Percentiles rank a stretch among this genome's conserved stretches.
phyloP scores from a whole-genome alignment of 1,284 basidiomycete genomes.

The Erythrobasidium hasegawianum region DNA sequence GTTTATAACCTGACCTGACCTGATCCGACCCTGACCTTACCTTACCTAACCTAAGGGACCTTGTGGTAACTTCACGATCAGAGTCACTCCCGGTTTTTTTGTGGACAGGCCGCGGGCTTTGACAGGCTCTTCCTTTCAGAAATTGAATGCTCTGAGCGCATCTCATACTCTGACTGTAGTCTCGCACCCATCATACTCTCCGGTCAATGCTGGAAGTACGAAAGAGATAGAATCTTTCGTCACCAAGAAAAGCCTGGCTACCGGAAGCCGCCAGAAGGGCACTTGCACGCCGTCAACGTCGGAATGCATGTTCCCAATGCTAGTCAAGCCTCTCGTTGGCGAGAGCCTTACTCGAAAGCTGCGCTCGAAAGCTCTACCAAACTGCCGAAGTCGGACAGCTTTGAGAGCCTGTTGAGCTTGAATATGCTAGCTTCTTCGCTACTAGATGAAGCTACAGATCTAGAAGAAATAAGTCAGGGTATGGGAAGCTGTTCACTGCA shows the following conservation, averaged over 20 bases:
- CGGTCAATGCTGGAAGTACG: background rate
- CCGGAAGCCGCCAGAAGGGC: background rate
- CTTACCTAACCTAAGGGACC: no score
- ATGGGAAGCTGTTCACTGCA: background rate
- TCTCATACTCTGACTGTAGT: background rate
- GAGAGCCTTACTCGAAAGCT: background rate
- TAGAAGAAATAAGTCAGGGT: background rate
- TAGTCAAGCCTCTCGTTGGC: background rate
- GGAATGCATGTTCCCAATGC: background rate
- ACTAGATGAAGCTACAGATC: conserved; percentile 15
- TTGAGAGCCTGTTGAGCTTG: conserved; percentile 28
- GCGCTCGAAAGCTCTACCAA: background rate
- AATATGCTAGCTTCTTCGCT: conserved; percentile 22
- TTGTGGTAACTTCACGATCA: no score
- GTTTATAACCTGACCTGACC: no score
- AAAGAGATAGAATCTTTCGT: background rate
- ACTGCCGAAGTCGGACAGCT: conserved; percentile 11
- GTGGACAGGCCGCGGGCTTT: background rate
- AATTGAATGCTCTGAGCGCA: background rate
- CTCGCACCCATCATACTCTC: no score
- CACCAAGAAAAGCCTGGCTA: background rate
- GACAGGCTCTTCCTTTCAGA: no score
- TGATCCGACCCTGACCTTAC: no score
- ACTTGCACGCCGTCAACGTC: background rate
- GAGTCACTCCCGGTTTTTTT: background rate